Evolutionary conservation across 306 rosid species (phyloP).

Genomic region (Potentilla sterilis): DNA sequence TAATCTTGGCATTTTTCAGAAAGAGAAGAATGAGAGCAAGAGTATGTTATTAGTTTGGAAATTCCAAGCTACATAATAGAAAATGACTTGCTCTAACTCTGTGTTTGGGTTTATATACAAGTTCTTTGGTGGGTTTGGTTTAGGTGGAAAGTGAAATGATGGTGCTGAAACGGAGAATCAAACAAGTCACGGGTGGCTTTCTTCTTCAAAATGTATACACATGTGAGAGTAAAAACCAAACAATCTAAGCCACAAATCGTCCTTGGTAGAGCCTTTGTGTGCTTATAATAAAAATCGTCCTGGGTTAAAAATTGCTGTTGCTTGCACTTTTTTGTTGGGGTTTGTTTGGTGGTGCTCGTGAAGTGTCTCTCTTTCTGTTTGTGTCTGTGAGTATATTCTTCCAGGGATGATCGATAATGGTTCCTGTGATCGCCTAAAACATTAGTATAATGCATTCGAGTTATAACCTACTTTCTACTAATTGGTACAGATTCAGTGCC

Average conservation of each 20-base stretch:
- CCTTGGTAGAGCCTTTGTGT: conserved; percentile 38
- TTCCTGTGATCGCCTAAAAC: neutral
- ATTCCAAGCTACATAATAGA: conserved; percentile 10
- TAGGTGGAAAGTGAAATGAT: conserved; percentile 41
- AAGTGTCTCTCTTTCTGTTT: conserved; percentile 50
- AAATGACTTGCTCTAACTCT: conserved; percentile 6
- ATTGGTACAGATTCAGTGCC: neutral
- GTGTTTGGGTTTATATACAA: conserved; percentile 14
- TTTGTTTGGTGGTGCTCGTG: conserved; percentile 70
- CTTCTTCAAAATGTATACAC: conserved; percentile 8
- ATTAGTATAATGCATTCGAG: neutral
- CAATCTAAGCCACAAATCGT: conserved; percentile 49
- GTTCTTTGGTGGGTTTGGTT: conserved; percentile 21
- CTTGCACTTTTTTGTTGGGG: conserved; percentile 36
- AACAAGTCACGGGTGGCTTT: conserved; percentile 74
- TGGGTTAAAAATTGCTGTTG: conserved; percentile 17
- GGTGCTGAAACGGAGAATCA: conserved; percentile 42
- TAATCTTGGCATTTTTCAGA: conserved; percentile 44
- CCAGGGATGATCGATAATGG: conserved; percentile 16
- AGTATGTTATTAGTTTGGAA: conserved; percentile 1
- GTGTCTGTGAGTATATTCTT: conserved; percentile 46
- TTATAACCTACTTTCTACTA: conserved; percentile 3
- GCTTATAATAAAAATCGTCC: conserved; percentile 20
- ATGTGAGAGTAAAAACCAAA: conserved; percentile 15
- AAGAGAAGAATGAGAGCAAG: conserved; percentile 28